Base-by-base conservation (phyloP, 495 filamentous ascomycete genomes). In the Xylaria sp. region DNA sequence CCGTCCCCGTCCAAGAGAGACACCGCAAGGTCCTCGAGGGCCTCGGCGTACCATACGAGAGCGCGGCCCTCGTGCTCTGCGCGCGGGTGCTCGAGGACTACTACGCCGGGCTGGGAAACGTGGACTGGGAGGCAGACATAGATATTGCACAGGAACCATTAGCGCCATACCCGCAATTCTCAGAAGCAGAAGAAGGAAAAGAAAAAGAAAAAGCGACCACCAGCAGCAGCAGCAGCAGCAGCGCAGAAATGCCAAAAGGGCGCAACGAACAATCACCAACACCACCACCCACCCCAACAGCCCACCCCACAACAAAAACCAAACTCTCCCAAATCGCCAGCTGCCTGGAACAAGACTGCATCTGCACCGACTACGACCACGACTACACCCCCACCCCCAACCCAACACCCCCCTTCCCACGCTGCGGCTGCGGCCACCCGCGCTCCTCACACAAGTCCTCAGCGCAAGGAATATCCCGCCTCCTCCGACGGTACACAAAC, bases 61-160 rank as follows among this genome's bases (percentile, higher is more conserved):
- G 62, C 62, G 19, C 44, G 17, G 44, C 62, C 29, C 62, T 65
- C 62, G 43, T 52, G 6, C 62, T 65, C 44, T 65, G 62, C 62
- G 62, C 43, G 29, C 62, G 62, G 15, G 62, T 65, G 31, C 44
- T 65, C 17, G 62, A 37, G 26, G 44, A 52, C 0, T 65, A 65
- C 12, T 65, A 65, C 31, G 62, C 44, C 8, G 44, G 31, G 44
- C 31, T 65, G 1, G 19, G 31, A 35, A 43, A 50, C 19, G 9
- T 50, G 19, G 62, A 52, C 62, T 33, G 29, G 1, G 8, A 3
- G n/a, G 37, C 8, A 29, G 21, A 43, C 19, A 14, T 12, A 0
- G 57, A 41, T 6, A 24, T 24, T 4, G 7, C 19, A 24, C 19
- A 24, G 5, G 21, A 61, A 1, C 9, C n/a, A 14, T 29, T 21